These are phyloP conservation scores for Giardia muris DNA, from an alignment of 208 protist genomes.

Conservation along the genomic window DNA sequence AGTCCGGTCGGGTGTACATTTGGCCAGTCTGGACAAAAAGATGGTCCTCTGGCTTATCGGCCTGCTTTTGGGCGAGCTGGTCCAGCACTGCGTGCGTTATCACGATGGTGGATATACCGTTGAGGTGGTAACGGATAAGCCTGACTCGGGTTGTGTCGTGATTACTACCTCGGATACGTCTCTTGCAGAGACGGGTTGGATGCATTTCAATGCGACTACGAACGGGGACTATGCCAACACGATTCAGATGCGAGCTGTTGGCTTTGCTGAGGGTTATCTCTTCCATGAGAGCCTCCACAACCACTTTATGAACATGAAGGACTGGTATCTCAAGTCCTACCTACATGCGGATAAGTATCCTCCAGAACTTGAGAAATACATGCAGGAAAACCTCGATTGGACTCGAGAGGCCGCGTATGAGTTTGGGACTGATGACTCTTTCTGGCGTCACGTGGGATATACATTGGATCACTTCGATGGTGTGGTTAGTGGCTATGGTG, in stretches of 20 bases:
- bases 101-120: background rate
- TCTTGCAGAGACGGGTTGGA: slow-evolving; percentile 7
- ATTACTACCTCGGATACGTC: background rate
- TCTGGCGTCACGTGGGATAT: slow-evolving; percentile 7
- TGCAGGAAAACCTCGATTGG: background rate
- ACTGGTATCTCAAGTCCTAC: slow-evolving; percentile 24
- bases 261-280: slow-evolving; percentile 2
- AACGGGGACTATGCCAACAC: background rate
- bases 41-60: background rate
- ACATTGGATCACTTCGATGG: slow-evolving; percentile 23
- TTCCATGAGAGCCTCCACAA: slow-evolving; percentile 1
- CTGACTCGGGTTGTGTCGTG: background rate
- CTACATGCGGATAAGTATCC: background rate
- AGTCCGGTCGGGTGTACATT: too few relatives aligned
- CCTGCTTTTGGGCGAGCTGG: background rate
- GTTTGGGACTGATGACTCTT: background rate
- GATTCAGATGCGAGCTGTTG: background rate
- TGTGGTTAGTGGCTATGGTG: background rate
- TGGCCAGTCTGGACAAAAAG: too few relatives aligned
- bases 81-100: background rate
- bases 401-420: background rate
- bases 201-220: background rate
- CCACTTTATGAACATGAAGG: slow-evolving; percentile 7
- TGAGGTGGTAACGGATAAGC: background rate
- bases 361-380: background rate